Base-by-base conservation (phyloP, 441 rosid genomes). In the Mallotus repandus region DNA sequence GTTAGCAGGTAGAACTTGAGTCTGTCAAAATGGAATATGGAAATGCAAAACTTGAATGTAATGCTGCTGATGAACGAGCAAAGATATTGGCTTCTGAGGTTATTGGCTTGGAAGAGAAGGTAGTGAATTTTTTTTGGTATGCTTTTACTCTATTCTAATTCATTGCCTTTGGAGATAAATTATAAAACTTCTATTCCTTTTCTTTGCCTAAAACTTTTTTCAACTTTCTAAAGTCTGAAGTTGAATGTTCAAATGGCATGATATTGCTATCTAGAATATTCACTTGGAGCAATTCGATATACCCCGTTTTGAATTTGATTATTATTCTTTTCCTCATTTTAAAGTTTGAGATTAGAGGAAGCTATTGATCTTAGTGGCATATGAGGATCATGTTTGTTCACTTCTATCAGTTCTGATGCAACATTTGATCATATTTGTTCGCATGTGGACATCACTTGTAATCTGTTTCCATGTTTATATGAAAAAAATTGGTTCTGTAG, bases 51-150 rank as follows among this genome's bases (percentile, higher is more conserved):
- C 87, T 93, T 43, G 98, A 96, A 81, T 90, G 97, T 76, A 84
- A 72, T 78, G 99, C 98, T 67, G 93, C 98, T 74, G 98, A 96
- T 82, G 98, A 92, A 78, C 91, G 97, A 45, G 90, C 97, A 41
- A 93, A 88, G 65, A 84, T 96, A 80, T 82, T 96, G 84, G 98
- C 99, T 76, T 87, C 98, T 63, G 99, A 96, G 86, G 99, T 93
- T 76, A 93, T 96, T 60, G 88, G 93, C 69, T 89, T 96, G 86
- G 99, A 96, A 87, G 99, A 96, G 85, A 96, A 96, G 98, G 99
- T 96, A 86, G 53, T 68, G 50, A 25, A 56, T 66, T 69, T 74
- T 74, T 72, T 69, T 68, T 49, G n/a, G 25, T 60, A 53, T 69
- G 71, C 52, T 73, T 7, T 59, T n/a, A 13, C 60, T 21, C 8